Percentiles rank a stretch among this genome's conserved stretches.
These are phyloP conservation scores for Plasmodium coatneyi DNA, from an alignment of 169 alveolate genomes.

Conservation along the genomic window DNA sequence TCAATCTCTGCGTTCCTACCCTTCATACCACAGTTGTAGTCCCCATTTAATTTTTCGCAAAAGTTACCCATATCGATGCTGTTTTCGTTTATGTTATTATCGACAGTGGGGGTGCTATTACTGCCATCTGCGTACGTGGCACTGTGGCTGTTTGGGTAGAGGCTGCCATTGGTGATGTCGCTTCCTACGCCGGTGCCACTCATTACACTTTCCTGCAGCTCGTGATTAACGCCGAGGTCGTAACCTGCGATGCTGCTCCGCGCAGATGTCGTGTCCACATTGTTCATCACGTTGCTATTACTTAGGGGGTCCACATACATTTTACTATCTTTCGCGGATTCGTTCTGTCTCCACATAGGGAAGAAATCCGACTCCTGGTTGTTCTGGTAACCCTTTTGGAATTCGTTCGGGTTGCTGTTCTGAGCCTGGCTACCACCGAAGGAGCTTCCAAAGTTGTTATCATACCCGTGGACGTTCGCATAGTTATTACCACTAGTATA, in stretches of 20 bases:
- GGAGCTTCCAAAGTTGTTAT: background rate
- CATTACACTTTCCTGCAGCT: background rate
- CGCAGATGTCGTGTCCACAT: background rate
- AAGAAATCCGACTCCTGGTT: background rate
- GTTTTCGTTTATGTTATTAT: slow-evolving; percentile 7
- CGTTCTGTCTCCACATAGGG: background rate
- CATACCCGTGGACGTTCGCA: background rate
- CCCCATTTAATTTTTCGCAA: background rate
- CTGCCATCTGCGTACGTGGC: background rate
- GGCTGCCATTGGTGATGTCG: background rate
- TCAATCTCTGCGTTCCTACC: background rate
- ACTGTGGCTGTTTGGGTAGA: background rate
- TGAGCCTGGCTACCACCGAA: background rate
- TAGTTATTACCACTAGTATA: background rate
- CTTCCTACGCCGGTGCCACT: background rate
- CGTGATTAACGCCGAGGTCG: background rate
- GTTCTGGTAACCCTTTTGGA: background rate
- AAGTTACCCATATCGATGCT: background rate
- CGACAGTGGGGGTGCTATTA: background rate
- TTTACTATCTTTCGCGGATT: background rate
- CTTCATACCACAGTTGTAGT: background rate
- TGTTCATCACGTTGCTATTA: background rate
- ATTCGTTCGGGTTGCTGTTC: background rate
- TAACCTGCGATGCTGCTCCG: background rate
- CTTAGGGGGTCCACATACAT: background rate